Evolutionary conservation across 306 rosid species (phyloP).

Genomic region (Rosa multiflora): DNA sequence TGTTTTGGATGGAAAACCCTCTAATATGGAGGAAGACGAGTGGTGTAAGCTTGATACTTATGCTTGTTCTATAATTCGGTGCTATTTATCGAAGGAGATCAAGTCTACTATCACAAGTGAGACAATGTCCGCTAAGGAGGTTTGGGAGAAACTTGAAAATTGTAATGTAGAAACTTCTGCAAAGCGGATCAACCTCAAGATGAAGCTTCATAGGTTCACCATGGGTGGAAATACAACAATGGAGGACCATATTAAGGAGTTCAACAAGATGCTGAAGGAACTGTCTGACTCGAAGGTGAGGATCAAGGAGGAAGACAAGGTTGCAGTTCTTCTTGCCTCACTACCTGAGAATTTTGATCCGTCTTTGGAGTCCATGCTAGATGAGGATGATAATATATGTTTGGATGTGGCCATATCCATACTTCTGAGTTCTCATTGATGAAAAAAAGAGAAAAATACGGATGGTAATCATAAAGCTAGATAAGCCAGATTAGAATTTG

Average conservation of each 20-base stretch:
- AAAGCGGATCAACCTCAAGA: slow-evolving; percentile 3
- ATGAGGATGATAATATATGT: neutral
- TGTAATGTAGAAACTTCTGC: neutral
- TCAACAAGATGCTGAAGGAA: neutral
- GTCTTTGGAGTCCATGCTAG: neutral
- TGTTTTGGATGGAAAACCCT: neutral
- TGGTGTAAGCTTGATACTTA: neutral
- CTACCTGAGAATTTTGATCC: neutral
- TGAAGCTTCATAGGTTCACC: neutral
- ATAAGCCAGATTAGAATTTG: neutral
- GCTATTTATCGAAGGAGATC: neutral
- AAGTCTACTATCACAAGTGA: neutral
- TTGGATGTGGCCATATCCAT: neutral
- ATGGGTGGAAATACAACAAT: neutral
- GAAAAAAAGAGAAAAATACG: neutral
- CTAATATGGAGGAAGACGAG: neutral
- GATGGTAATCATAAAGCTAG: neutral
- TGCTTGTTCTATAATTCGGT: neutral
- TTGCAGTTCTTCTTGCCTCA: neutral
- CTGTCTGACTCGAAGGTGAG: neutral
- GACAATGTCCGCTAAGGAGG: neutral
- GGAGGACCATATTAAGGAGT: slow-evolving; percentile 1
- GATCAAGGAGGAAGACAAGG: neutral
- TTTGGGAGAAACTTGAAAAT: neutral
- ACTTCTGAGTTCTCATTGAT: neutral